Conservation (phyloP, 148 eudicot species). For the Silene latifolia region DNA sequence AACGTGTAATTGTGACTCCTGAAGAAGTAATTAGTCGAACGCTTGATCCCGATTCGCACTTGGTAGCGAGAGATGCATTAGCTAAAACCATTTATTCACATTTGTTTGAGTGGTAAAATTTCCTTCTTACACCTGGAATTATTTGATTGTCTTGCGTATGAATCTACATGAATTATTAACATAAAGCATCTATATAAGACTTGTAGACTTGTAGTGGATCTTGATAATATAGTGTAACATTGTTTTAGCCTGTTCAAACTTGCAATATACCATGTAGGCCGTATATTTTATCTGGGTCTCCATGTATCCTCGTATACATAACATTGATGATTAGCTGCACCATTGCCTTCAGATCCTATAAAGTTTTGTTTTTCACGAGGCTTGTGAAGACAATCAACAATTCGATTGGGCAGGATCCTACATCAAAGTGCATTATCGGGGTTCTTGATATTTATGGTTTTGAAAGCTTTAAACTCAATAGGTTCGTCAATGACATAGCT, state of each 20-base stretch:
- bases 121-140: neutral
- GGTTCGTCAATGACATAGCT: constrained; percentile 36
- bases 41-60: constrained; percentile 84
- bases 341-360: constrained; percentile 15
- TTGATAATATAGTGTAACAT: neutral
- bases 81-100: constrained; percentile 96
- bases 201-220: neutral
- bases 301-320: neutral
- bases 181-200: constrained; percentile 1
- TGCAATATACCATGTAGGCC: too few species aligned
- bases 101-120: constrained; percentile 86
- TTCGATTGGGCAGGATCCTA: constrained; percentile 97
- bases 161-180: neutral
- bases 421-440: constrained; percentile 75
- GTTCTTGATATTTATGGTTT: constrained; percentile 90
- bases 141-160: neutral
- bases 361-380: constrained; percentile 43
- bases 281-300: neutral
- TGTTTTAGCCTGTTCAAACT: neutral
- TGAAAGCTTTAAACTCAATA: constrained; percentile 85
- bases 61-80: constrained; percentile 85
- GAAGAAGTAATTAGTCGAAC: constrained; percentile 94
- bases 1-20: constrained; percentile 98
- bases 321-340: neutral
- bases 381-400: constrained; percentile 89